phyloP scores from a whole-genome alignment of 306 rosid species.

The Quercus gilva region DNA sequence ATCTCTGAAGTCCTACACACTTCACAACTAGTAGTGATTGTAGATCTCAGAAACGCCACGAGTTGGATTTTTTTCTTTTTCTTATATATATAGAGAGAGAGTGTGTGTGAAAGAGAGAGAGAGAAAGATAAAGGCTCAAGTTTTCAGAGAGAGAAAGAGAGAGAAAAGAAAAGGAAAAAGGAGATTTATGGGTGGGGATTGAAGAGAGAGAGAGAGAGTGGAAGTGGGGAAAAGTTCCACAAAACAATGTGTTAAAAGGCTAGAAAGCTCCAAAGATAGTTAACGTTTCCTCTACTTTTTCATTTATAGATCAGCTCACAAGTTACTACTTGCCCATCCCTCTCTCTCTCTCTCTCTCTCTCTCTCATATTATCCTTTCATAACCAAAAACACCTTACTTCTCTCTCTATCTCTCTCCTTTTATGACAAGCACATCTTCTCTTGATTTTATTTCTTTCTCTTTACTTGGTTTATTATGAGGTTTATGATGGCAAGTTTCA shows the following conservation, averaged over 20 bases:
- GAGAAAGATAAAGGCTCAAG: slow-evolving; percentile 11
- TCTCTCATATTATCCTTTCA: no score
- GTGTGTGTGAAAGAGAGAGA: neutral
- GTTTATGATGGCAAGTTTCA: no score
- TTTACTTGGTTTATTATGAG: no score
- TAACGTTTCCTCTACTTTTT: slow-evolving; percentile 18
- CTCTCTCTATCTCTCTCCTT: no score
- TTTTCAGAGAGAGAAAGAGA: slow-evolving; percentile 16
- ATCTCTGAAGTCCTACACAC: slow-evolving; percentile 14
- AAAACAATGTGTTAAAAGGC: neutral
- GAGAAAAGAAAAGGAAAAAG: neutral
- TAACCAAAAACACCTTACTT: no score
- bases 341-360: neutral
- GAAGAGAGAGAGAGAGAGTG: slow-evolving; percentile 28
- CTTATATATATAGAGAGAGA: neutral
- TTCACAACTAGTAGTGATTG: neutral
- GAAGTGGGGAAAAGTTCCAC: slow-evolving; percentile 31
- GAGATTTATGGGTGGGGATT: slow-evolving; percentile 16
- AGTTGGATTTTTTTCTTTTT: slow-evolving; percentile 8
- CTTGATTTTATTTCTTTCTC: no score
- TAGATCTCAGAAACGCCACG: slow-evolving; percentile 50
- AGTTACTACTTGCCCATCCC: neutral
- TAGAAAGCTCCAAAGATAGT: slow-evolving; percentile 19
- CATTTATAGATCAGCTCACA: neutral
- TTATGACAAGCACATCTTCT: no score